A percentile compares a stretch with the other conserved stretches of the same genome.
These are phyloP conservation scores for Cryptococcus jaspeensis DNA, from an alignment of 1,284 basidiomycete genomes.

Conservation along the genomic window DNA sequence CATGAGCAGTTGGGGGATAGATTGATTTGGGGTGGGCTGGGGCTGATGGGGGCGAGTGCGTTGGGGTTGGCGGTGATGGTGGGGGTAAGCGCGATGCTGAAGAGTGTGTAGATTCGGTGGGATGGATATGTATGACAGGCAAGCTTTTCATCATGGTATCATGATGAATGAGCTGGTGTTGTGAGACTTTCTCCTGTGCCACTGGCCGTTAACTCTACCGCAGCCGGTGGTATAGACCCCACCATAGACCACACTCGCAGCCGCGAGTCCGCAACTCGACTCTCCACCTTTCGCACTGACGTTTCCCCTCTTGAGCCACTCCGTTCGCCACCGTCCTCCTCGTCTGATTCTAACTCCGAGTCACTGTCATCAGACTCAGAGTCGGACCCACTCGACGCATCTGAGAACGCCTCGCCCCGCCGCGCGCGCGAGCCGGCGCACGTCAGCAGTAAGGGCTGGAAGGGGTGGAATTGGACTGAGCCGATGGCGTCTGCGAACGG, in stretches of 20 bases:
- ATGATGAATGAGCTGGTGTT: too few relatives aligned
- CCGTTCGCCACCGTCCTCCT: background rate
- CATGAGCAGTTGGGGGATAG: slow-evolving; percentile 35
- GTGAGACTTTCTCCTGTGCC: too few relatives aligned
- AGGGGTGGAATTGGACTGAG: slow-evolving; percentile 46
- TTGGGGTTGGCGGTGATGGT: slow-evolving; percentile 13
- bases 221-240: too few relatives aligned
- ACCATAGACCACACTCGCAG: background rate
- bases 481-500: slow-evolving; percentile 34
- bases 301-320: too few relatives aligned
- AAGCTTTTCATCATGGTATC: too few relatives aligned
- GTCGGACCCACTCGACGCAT: background rate
- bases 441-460: slow-evolving; percentile 36
- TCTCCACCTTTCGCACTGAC: too few relatives aligned
- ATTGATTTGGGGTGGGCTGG: slow-evolving; percentile 34
- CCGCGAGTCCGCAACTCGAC: too few relatives aligned
- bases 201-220: too few relatives aligned
- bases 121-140: background rate
- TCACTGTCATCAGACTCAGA: slow-evolving; percentile 2
- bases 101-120: background rate
- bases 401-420: slow-evolving; percentile 2
- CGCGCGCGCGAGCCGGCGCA: slow-evolving; percentile 31
- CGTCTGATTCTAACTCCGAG: background rate
- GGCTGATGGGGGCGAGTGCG: slow-evolving; percentile 19
- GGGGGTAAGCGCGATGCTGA: background rate